Conservation (phyloP, 1,139 yeast genomes). For the Kodamaea derodonti region DNA sequence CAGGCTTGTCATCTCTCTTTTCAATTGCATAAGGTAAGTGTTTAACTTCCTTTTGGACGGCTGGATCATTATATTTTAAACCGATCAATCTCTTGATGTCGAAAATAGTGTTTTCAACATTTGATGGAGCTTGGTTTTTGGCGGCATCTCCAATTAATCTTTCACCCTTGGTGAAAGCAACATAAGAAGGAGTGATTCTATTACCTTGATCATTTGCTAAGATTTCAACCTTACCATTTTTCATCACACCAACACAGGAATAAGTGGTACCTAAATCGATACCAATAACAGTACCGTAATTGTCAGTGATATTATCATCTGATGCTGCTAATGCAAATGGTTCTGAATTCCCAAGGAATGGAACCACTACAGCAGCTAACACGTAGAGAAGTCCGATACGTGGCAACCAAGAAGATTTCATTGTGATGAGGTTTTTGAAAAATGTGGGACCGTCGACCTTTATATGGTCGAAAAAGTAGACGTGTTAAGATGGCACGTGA, state of each 20-base stretch:
- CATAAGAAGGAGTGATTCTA: slow-evolving; percentile 90
- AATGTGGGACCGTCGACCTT: not conserved
- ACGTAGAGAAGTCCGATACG: slow-evolving; percentile 17
- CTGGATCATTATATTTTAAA: slow-evolving; percentile 67
- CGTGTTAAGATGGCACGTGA: not conserved
- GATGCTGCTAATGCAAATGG: slow-evolving; percentile 26
- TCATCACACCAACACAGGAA: slow-evolving; percentile 94
- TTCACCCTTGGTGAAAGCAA: slow-evolving; percentile 80
- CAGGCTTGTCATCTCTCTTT: slow-evolving; percentile 75
- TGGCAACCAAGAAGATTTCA: slow-evolving; percentile 17
- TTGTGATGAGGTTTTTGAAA: slow-evolving; percentile 2
- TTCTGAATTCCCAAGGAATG: slow-evolving; percentile 13
- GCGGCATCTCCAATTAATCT: slow-evolving; percentile 94
- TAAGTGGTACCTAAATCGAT: slow-evolving; percentile 85
- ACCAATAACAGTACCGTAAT: slow-evolving; percentile 79
- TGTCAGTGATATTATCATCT: slow-evolving; percentile 40
- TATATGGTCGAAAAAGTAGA: not conserved
- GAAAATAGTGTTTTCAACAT: slow-evolving; percentile 74
- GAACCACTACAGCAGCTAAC: slow-evolving; percentile 16
- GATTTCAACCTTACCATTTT: slow-evolving; percentile 86
- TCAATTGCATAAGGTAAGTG: slow-evolving; percentile 72
- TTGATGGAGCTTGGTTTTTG: slow-evolving; percentile 85
- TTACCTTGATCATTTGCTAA: slow-evolving; percentile 95
- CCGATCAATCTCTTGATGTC: slow-evolving; percentile 89
- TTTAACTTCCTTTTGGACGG: slow-evolving; percentile 79